phyloP scores from a whole-genome alignment of 371 early-diverging fungal species.

The Mortierella sp. region DNA sequence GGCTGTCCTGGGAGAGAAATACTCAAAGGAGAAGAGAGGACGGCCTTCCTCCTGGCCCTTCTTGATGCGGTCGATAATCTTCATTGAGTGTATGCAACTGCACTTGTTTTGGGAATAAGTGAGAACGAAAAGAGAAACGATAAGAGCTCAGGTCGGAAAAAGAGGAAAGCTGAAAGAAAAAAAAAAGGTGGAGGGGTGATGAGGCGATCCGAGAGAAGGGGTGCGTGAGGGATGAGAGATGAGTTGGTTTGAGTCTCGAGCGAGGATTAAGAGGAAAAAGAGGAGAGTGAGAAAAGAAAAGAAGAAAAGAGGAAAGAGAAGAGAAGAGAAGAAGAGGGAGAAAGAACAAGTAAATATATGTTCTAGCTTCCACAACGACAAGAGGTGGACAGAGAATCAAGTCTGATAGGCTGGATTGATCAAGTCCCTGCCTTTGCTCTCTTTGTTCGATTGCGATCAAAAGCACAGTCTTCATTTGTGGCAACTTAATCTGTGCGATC shows the following conservation, averaged over 20 bases:
- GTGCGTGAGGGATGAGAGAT: background rate
- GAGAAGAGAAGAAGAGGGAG: background rate
- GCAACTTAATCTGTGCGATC: too few relatives aligned
- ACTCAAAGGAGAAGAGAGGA: constrained; percentile 93
- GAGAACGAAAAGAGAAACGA: background rate
- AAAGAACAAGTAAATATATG: background rate
- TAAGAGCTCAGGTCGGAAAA: background rate
- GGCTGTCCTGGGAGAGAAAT: constrained; percentile 96
- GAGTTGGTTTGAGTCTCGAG: constrained; percentile 1
- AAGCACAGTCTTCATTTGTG: too few relatives aligned
- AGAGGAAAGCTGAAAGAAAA: background rate
- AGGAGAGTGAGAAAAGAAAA: background rate
- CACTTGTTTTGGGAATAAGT: background rate
- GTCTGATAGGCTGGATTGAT: too few relatives aligned
- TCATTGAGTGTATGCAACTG: constrained; percentile 65
- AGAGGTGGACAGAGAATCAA: too few relatives aligned
- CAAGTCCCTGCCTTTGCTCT: too few relatives aligned
- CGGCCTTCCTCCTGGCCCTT: constrained; percentile 79
- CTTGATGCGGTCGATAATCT: constrained; percentile 82
- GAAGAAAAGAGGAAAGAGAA: background rate
- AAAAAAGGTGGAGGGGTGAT: background rate
- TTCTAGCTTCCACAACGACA: background rate
- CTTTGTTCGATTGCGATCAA: too few relatives aligned
- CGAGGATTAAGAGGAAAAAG: background rate
- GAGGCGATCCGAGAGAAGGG: background rate